A percentile compares a stretch with the other conserved stretches of the same genome.
These are phyloP conservation scores for Sporisorium sorghi DNA, from an alignment of 1,284 basidiomycete genomes.

Conservation along the genomic window DNA sequence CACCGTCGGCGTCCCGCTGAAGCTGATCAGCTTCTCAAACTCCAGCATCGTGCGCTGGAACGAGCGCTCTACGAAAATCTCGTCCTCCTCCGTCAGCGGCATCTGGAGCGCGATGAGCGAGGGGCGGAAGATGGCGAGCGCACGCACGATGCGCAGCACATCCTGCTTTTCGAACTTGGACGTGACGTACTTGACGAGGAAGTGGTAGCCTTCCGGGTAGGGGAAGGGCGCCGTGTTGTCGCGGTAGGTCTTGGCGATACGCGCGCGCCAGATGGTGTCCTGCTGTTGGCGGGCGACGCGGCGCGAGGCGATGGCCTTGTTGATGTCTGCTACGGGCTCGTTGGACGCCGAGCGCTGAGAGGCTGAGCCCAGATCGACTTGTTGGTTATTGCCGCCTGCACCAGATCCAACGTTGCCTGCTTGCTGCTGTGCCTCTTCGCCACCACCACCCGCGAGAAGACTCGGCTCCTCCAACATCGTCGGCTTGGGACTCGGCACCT, in stretches of 20 bases:
- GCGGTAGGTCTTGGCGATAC: slow-evolving; percentile 64
- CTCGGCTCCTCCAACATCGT: slow-evolving; percentile 32
- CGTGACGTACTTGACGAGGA: slow-evolving; percentile 68
- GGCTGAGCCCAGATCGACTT: slow-evolving; percentile 41
- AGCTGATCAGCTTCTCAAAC: slow-evolving; percentile 94
- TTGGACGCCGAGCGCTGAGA: slow-evolving; percentile 44
- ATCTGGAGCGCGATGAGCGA: slow-evolving; percentile 90
- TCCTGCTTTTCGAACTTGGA: slow-evolving; percentile 93
- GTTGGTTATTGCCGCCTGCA: slow-evolving; percentile 9
- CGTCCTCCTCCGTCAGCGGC: slow-evolving; percentile 65
- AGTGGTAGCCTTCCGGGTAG: slow-evolving; percentile 68
- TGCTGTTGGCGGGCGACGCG: slow-evolving; percentile 49
- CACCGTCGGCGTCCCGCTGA: slow-evolving; percentile 98
- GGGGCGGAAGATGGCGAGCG: slow-evolving; percentile 92
- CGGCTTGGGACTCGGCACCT: slow-evolving; percentile 53
- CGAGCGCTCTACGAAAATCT: slow-evolving; percentile 86
- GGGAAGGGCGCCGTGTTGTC: slow-evolving; percentile 62
- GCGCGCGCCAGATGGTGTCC: slow-evolving; percentile 60
- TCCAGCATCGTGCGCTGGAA: slow-evolving; percentile 94
- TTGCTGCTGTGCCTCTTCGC: slow-evolving; percentile 21
- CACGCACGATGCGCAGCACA: slow-evolving; percentile 90
- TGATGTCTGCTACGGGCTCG: slow-evolving; percentile 48
- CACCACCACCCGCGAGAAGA: neutral
- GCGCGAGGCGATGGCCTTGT: slow-evolving; percentile 47
- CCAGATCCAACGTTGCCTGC: neutral